Percentiles rank a stretch among this genome's conserved stretches.
Conservation (phyloP, 257 asterid species). For the Plantago major region DNA sequence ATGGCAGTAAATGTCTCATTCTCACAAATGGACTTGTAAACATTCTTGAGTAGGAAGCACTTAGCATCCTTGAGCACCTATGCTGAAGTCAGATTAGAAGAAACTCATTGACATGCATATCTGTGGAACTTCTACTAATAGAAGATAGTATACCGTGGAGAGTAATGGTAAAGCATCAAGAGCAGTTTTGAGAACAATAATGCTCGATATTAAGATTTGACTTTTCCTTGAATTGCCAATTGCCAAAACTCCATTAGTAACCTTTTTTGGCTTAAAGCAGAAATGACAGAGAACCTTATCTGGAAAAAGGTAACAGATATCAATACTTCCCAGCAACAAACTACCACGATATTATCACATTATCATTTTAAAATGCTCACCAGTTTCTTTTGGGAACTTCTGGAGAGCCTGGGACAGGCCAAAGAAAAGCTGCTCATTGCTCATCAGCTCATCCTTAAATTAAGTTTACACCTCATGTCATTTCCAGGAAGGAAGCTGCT, state of each 20-base stretch:
- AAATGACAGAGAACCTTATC: constrained; percentile 98
- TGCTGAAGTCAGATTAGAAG: constrained; percentile 25
- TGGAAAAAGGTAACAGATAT: constrained; percentile 32
- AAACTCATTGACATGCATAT: constrained; percentile 15
- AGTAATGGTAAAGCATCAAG: constrained; percentile 91
- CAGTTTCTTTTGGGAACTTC: constrained; percentile 95
- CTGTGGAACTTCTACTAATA: constrained; percentile 8
- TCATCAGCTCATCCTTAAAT: constrained; percentile 89
- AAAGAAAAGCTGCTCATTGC: constrained; percentile 90
- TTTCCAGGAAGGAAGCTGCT: constrained; percentile 10
- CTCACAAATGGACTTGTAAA: constrained; percentile 81
- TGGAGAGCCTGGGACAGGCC: constrained; percentile 98
- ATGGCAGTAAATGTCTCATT: constrained; percentile 72
- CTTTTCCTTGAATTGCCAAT: constrained; percentile 67
- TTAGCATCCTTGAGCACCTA: constrained; percentile 96
- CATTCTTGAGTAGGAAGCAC: constrained; percentile 75
- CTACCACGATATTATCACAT: constrained; percentile 13
- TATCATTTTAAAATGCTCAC: constrained; percentile 29
- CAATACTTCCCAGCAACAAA: constrained; percentile 14
- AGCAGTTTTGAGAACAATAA: constrained; percentile 89
- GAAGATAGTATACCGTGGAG: constrained; percentile 57
- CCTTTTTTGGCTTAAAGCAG: constrained; percentile 94
- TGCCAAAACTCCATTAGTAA: constrained; percentile 65
- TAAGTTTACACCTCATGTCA: constrained; percentile 11
- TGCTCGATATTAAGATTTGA: constrained; percentile 82